Percentiles rank a stretch among this genome's conserved stretches.
phyloP scores from a whole-genome alignment of 2,329 filamentous ascomycete genomes.

The Ramularia endophylla region DNA sequence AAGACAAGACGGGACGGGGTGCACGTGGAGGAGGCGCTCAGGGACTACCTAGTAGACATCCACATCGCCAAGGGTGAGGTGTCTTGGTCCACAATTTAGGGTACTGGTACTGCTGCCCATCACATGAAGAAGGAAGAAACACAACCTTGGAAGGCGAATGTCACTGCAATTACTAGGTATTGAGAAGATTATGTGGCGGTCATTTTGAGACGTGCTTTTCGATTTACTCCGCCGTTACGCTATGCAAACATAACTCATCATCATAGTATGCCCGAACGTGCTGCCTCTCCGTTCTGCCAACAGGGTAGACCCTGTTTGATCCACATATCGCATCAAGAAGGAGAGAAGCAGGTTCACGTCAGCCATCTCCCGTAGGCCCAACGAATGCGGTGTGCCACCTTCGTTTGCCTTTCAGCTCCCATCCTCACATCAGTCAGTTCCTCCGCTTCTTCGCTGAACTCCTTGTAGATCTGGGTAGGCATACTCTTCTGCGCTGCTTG shows the following conservation, averaged over 20 bases:
- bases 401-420: constrained; percentile 70
- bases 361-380: constrained; percentile 85
- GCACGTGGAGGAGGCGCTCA: no score
- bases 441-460: constrained; percentile 82
- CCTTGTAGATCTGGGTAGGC: constrained; percentile 67
- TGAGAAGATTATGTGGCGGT: neutral
- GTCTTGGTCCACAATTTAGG: no score
- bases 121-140: no score
- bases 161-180: no score
- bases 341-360: constrained; percentile 2
- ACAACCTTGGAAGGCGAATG: no score
- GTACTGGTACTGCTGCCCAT: no score
- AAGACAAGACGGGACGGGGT: no score
- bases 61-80: no score
- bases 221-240: neutral
- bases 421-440: constrained; percentile 76
- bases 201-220: neutral
- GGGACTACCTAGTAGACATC: no score
- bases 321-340: no score
- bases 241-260: neutral
- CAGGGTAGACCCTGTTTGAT: no score
- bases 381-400: constrained; percentile 73
- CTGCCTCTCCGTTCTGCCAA: no score
- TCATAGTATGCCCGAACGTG: neutral
- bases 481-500: constrained; percentile 62